Conservation (phyloP, 371 early-diverging fungal genomes). For the Synchytrium microbalum region DNA sequence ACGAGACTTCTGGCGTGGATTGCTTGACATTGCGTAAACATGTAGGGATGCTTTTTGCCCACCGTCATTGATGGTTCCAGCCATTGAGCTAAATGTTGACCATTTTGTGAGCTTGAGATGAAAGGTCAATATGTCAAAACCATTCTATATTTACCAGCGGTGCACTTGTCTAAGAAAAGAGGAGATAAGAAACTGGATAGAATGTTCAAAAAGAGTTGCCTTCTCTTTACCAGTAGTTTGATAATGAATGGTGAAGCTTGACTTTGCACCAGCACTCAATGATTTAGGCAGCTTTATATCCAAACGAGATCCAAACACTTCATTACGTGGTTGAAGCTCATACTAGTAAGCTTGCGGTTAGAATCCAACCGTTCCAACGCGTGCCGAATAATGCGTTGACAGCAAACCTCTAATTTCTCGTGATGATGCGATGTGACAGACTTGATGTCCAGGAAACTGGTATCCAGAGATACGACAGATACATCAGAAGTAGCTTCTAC, state of each 20-base stretch:
- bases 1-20: constrained; percentile 91
- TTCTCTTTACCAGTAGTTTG: constrained; percentile 73
- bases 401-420: no score
- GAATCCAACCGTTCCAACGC: no score
- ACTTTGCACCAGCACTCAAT: constrained; percentile 12
- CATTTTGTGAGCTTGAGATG: neutral
- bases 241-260: constrained; percentile 62
- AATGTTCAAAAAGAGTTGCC: constrained; percentile 85
- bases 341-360: no score
- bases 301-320: constrained; percentile 69
- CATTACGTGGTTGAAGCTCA: constrained; percentile 47
- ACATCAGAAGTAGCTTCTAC: constrained; percentile 4
- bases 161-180: no score
- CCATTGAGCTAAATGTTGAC: neutral
- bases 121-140: neutral
- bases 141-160: no score
- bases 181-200: constrained; percentile 44
- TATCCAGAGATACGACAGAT: constrained; percentile 37
- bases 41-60: constrained; percentile 87
- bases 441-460: constrained; percentile 54
- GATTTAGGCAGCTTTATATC: constrained; percentile 44
- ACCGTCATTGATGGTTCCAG: constrained; percentile 61
- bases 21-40: constrained; percentile 92
- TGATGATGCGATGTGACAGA: constrained; percentile 39
- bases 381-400: no score